Conservation (phyloP, 306 rosid species). For the Medicago lupulina region DNA sequence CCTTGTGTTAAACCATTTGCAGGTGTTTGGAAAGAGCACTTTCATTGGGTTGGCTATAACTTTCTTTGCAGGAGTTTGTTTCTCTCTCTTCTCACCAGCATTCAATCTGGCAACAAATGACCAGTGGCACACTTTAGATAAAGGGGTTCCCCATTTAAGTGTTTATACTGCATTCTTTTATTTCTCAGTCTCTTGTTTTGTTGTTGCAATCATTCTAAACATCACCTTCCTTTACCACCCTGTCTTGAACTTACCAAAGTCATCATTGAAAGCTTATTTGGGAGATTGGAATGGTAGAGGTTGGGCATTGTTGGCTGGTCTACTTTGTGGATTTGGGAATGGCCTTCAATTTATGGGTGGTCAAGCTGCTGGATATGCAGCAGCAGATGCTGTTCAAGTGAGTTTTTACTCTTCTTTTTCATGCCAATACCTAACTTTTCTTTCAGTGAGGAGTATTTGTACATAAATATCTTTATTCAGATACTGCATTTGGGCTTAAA, state of each 20-base stretch:
- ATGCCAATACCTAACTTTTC: too few relatives aligned
- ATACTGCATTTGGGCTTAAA: too few relatives aligned
- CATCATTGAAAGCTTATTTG: conserved; percentile 77
- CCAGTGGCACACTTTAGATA: conserved; percentile 74
- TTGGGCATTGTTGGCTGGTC: conserved; percentile 92
- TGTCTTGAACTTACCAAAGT: conserved; percentile 68
- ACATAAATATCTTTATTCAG: too few relatives aligned
- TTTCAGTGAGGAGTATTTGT: too few relatives aligned
- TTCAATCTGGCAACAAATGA: conserved; percentile 94
- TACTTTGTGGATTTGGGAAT: conserved; percentile 90
- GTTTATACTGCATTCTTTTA: conserved; percentile 90
- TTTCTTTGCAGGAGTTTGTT: conserved; percentile 83
- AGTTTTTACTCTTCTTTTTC: neutral
- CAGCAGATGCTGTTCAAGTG: conserved; percentile 90
- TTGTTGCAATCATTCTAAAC: conserved; percentile 71
- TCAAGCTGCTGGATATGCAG: conserved; percentile 97
- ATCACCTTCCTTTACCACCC: conserved; percentile 78
- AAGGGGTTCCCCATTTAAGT: conserved; percentile 81
- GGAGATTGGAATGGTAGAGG: conserved; percentile 86
- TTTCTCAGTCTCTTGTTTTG: conserved; percentile 78
- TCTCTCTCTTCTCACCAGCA: conserved; percentile 91
- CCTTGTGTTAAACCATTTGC: neutral
- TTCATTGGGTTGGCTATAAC: conserved; percentile 71
- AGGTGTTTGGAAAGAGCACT: conserved; percentile 82
- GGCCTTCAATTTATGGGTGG: conserved; percentile 99